Percentiles rank a stretch among this genome's conserved stretches.
These are phyloP conservation scores for Athelia psychrophila DNA, from an alignment of 1,284 basidiomycete genomes.

Conservation along the genomic window DNA sequence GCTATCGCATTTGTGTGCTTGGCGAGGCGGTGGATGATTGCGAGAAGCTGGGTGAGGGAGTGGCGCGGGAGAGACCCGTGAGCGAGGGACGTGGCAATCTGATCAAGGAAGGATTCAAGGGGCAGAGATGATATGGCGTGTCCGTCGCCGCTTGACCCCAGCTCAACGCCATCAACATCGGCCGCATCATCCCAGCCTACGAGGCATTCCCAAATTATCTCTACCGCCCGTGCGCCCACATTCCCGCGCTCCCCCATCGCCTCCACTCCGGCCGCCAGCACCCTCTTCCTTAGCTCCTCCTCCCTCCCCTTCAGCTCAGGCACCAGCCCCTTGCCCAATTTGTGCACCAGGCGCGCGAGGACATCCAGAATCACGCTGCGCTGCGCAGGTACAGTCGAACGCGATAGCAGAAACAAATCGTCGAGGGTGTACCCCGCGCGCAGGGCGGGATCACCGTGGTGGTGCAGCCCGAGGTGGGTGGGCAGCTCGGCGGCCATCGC, in stretches of 20 bases:
- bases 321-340: conserved; percentile 33
- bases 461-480: conserved; percentile 85
- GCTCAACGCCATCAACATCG: conserved; percentile 49
- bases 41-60: conserved; percentile 57
- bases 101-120: conserved; percentile 52
- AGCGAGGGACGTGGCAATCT: conserved; percentile 37
- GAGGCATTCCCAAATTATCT: conserved; percentile 68
- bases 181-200: conserved; percentile 53
- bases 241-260: conserved; percentile 66
- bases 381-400: conserved; percentile 84
- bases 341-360: conserved; percentile 56
- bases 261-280: conserved; percentile 63
- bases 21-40: conserved; percentile 60
- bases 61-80: conserved; percentile 43
- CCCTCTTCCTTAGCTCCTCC: conserved; percentile 46
- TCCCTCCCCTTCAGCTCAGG: conserved; percentile 43
- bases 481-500: conserved; percentile 56
- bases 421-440: conserved; percentile 87
- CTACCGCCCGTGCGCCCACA: conserved; percentile 63
- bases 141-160: conserved; percentile 22
- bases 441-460: conserved; percentile 72
- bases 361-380: conserved; percentile 81
- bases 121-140: conserved; percentile 43
- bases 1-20: conserved; percentile 55
- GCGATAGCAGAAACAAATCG: conserved; percentile 80